These are phyloP conservation scores for Escovopsis weberi DNA, from an alignment of 2,329 filamentous ascomycete species.

Conservation along the genomic window DNA sequence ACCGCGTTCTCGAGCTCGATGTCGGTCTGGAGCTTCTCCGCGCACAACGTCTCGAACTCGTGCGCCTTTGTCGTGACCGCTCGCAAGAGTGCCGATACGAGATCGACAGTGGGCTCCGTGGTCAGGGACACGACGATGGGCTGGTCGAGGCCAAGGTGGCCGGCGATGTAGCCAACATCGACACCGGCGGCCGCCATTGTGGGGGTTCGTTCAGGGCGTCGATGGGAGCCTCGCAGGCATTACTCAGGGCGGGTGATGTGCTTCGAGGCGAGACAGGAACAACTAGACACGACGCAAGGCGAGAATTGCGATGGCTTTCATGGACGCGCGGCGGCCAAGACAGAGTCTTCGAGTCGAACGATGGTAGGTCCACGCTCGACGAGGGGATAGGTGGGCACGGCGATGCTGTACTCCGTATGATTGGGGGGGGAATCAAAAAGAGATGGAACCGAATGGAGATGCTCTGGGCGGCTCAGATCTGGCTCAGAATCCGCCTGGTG, in stretches of 20 bases:
- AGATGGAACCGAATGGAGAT: not conserved
- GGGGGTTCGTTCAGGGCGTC: conserved; percentile 3
- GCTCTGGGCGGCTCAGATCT: not conserved
- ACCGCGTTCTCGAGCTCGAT: conserved; percentile 90
- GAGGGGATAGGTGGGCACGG: not conserved
- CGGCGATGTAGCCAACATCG: conserved; percentile 59
- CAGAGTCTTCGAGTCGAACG: not conserved
- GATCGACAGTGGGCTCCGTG: conserved; percentile 58
- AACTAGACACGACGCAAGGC: not conserved
- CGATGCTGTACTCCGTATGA: not conserved
- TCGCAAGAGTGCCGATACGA: conserved; percentile 60
- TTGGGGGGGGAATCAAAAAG: not conserved
- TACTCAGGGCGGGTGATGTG: not conserved
- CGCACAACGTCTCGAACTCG: conserved; percentile 66
- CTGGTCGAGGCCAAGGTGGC: conserved; percentile 55
- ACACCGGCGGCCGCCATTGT: conserved; percentile 34
- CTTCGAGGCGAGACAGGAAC: not conserved
- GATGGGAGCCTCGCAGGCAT: conserved; percentile 5
- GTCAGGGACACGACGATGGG: conserved; percentile 44
- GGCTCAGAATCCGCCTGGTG: not conserved
- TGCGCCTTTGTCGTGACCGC: conserved; percentile 66
- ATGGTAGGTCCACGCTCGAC: not conserved
- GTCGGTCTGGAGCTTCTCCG: conserved; percentile 77
- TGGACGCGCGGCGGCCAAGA: not conserved
- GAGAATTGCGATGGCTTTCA: not conserved